Base-by-base conservation (phyloP, 1,284 basidiomycete species). In the Pseudozyma tsukubaensis region DNA sequence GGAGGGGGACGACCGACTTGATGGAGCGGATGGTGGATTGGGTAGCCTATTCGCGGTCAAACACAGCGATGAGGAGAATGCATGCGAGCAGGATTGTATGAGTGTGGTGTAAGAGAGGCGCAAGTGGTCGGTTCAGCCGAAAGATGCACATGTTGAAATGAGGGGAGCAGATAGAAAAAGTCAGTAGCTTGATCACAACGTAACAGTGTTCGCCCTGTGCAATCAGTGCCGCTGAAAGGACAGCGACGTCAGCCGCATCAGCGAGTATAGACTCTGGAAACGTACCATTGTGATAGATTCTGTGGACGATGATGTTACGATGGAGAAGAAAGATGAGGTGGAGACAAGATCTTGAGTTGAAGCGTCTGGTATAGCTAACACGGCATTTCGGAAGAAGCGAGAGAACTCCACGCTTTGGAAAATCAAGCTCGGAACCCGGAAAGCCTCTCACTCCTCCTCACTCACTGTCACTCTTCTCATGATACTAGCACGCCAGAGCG, bases 1-100 rank as follows among this genome's bases (percentile, higher is more conserved):
- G 88, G 58, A 98, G 90, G 70, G 96, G 96, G 77, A 94, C 87
- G 78, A 98, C 86, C 58, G 94, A 89, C 88, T 90, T 93, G 89
- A 98, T 97, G 79, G 91, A 92, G n/a, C 80, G 81, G 58, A 84
- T 83, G 47, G 82, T 81, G 50, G 82, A 84, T 47, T 76, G 69
- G 24, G 62, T 72, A 24, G 68, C 68, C 69, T 76, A 44, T 37
- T 18, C 14, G 4, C 21, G 24, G 24, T 40, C 44, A 49, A 13
- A 29, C 12, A 12, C 21, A 35, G n/a, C 3, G 24, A n/a, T n/a
- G 16, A 45, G 12, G 35, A n/a, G 39, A 19, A 29, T 29, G 50
- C 40, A 35, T 6, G 19, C 18, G 49, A 24, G 36, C 16, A 49
- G 11, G 19, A 48, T 47, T 10, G 14, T 21, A 2, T 1, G 24